Percentiles rank a stretch among this genome's conserved stretches.
These are phyloP conservation scores for Diaporthe velutina DNA, from an alignment of 2,329 filamentous ascomycete species.

Conservation along the genomic window DNA sequence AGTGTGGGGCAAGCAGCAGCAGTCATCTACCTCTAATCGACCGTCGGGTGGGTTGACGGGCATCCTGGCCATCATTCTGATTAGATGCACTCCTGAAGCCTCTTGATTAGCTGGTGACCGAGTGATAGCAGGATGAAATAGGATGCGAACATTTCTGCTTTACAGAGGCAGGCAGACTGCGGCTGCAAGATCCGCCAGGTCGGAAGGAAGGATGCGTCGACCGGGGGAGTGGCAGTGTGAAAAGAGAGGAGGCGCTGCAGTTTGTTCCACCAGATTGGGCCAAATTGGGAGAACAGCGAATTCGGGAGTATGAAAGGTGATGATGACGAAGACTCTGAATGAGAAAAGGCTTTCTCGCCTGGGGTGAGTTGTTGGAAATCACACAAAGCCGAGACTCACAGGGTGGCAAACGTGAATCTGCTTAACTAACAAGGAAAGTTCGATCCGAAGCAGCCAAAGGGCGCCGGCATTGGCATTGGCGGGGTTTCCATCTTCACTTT, in stretches of 20 bases:
- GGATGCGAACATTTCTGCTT: constrained; percentile 14
- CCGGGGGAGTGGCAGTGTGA: not conserved
- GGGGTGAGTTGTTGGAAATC: constrained; percentile 19
- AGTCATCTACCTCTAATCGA: constrained; percentile 36
- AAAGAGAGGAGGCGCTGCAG: not conserved
- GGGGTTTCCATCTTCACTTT: constrained; percentile 7
- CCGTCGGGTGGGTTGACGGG: constrained; percentile 22
- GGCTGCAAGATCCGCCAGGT: not conserved
- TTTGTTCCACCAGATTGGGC: not conserved
- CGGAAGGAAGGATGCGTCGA: not conserved
- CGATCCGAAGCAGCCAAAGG: constrained; percentile 10
- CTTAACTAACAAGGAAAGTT: constrained; percentile 16
- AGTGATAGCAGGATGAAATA: not conserved
- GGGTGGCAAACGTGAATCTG: constrained; percentile 26
- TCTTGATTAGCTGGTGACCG: constrained; percentile 1
- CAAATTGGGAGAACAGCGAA: not conserved
- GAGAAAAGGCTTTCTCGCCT: not conserved
- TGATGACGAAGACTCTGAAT: not conserved
- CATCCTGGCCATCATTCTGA: constrained; percentile 26
- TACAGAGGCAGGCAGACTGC: not conserved
- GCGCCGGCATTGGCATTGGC: not conserved
- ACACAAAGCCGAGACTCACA: constrained; percentile 7
- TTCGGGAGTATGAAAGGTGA: not conserved
- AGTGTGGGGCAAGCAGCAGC: constrained; percentile 7
- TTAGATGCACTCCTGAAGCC: constrained; percentile 43